Evolutionary conservation across 2,329 filamentous ascomycete genomes (phyloP).

Genomic region (Colletotrichum limetticola): DNA sequence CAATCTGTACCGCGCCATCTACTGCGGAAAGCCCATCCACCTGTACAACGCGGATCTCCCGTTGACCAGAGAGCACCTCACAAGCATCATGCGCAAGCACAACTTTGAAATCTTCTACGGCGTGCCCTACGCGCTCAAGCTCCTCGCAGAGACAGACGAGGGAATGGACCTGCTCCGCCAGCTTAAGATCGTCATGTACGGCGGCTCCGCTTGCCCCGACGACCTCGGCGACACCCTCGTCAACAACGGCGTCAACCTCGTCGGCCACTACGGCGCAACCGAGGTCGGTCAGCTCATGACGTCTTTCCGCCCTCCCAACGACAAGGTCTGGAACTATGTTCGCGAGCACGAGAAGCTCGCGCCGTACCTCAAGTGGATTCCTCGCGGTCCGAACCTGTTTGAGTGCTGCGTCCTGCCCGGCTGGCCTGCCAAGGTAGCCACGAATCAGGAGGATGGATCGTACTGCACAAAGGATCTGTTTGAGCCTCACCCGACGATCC

Average conservation of each 20-base stretch:
- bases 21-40: constrained; percentile 59
- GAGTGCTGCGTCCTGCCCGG: constrained; percentile 51
- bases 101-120: constrained; percentile 66
- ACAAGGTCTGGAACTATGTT: constrained; percentile 72
- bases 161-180: constrained; percentile 59
- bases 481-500: constrained; percentile 59
- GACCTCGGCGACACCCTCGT: constrained; percentile 66
- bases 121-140: constrained; percentile 73
- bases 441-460: constrained; percentile 67
- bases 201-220: constrained; percentile 68
- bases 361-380: constrained; percentile 45
- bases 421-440: constrained; percentile 58
- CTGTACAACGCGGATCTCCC: constrained; percentile 67
- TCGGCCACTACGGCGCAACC: constrained; percentile 68
- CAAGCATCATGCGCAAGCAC: constrained; percentile 53
- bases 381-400: constrained; percentile 48
- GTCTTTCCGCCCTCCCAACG: constrained; percentile 61
- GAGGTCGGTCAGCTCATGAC: constrained; percentile 73
- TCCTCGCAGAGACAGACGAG: constrained; percentile 67
- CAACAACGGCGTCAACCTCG: constrained; percentile 62
- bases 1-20: constrained; percentile 63
- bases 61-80: constrained; percentile 60
- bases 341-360: constrained; percentile 54
- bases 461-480: constrained; percentile 75
- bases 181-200: constrained; percentile 65